Base-by-base conservation (phyloP, 176 grass and related monocot genomes). In the Oryza rufipogon region DNA sequence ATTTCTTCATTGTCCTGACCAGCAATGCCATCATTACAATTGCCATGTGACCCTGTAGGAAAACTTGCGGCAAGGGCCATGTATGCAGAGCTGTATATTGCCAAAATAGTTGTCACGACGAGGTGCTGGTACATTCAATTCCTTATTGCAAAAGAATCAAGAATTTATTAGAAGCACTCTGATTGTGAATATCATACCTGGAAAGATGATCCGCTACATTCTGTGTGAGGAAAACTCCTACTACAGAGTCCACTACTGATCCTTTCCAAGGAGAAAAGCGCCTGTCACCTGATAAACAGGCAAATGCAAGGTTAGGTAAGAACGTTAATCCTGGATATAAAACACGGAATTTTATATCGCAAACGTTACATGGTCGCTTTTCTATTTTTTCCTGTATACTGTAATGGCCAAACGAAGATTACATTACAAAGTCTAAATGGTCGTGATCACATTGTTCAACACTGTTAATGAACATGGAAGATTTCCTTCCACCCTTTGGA, bases 181-280 rank as follows among this genome's bases (percentile, higher is more conserved):
- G 38, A 22, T 56, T 64, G 8, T 78, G 36, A 81, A 41, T 72
- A 72, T 42, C 65, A 32, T 89, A 94, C 92, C 92, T 94, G 54
- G 90, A 95, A 86, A 95, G 93, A 88, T 95, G 90, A 71, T 95
- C 93, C 61, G 90, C 75, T 46, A 95, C 93, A 81, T 95, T 95
- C 71, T 95, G 93, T 70, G 93, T 95, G n/a, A 95, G 93, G 74
- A 95, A 95, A 22, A 92, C 93, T 36, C 93, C 93, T 67, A 95
- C 83, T 36, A 92, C 90, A 65, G 93, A 95, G 61, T 95, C 93
- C 52, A 95, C 86, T 20, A 95, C 85, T 70, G 93, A 95, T 88
- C 93, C 93, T 90, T 95, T 95, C 93, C 93, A 95, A 51, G 90
- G 90, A 78, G 93, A 95, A 51, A 95, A 95, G n/a, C 64, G 79